phyloP scores from a whole-genome alignment of 345 rosid genomes.

The Populus deltoides region DNA sequence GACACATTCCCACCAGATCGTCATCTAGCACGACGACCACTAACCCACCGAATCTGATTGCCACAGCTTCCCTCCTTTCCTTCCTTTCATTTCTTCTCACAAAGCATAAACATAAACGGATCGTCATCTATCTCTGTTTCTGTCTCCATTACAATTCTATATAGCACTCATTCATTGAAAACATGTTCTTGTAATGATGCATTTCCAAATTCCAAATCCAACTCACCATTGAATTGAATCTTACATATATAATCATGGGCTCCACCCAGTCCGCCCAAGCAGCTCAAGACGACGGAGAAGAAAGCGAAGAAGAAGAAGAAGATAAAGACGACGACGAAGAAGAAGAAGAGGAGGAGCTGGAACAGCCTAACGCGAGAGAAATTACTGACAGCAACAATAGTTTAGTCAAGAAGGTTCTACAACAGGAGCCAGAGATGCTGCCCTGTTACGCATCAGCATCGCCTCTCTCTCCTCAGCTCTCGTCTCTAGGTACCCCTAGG shows the following conservation, averaged over 20 bases:
- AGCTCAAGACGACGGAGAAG: conserved; percentile 48
- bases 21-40: no score
- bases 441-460: conserved; percentile 90
- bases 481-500: conserved; percentile 82
- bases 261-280: conserved; percentile 55
- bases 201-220: neutral
- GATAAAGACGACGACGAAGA: conserved; percentile 45
- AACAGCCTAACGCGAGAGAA: conserved; percentile 24
- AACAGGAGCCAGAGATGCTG: conserved; percentile 88
- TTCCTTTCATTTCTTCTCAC: no score
- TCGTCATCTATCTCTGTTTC: neutral
- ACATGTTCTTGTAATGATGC: neutral
- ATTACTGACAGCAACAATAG: conserved; percentile 30
- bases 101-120: neutral
- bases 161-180: no score
- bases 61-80: no score
- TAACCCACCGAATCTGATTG: no score
- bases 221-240: neutral
- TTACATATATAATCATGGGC: conserved; percentile 41
- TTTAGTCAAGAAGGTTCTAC: conserved; percentile 73
- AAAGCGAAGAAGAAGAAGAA: conserved; percentile 40
- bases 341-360: conserved; percentile 32
- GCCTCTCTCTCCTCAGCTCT: conserved; percentile 87
- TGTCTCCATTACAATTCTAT: neutral
- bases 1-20: no score